Evolutionary conservation across 257 asterid genomes (phyloP).

Genomic region (Echites panduratus): DNA sequence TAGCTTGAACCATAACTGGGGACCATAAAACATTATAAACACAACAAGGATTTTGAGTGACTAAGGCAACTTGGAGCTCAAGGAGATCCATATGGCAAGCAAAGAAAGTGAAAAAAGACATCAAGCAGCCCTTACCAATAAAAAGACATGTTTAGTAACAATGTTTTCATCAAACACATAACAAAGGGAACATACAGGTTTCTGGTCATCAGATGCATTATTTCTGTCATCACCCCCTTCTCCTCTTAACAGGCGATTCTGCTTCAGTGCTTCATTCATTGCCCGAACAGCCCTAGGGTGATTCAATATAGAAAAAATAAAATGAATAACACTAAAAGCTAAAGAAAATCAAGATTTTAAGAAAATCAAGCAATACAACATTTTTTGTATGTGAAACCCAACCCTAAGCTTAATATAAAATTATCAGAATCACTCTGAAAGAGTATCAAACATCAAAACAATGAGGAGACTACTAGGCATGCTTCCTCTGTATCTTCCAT

Average conservation of each 20-base stretch:
- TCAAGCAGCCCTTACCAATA: not conserved
- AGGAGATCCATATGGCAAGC: not conserved
- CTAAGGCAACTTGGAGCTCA: not conserved
- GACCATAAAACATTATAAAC: too few relatives aligned
- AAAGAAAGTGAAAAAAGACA: slow-evolving; percentile 1
- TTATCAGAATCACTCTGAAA: not conserved
- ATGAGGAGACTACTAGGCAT: not conserved
- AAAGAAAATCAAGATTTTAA: not conserved
- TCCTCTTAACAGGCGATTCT: slow-evolving; percentile 63
- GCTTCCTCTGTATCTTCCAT: not conserved
- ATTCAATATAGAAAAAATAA: slow-evolving; percentile 7
- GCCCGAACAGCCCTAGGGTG: slow-evolving; percentile 86
- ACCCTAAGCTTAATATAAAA: not conserved
- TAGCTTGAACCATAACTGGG: too few relatives aligned
- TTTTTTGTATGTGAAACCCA: not conserved
- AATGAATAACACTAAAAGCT: not conserved
- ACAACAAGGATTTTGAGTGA: not conserved
- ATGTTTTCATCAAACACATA: slow-evolving; percentile 6
- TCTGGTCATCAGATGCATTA: slow-evolving; percentile 36
- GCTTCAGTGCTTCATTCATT: slow-evolving; percentile 94
- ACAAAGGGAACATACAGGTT: slow-evolving; percentile 52
- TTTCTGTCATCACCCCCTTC: slow-evolving; percentile 52
- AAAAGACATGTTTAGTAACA: not conserved
- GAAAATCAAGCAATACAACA: not conserved
- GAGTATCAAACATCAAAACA: not conserved